phyloP scores from a whole-genome alignment of 83 land plant genomes.

The Picea abies region DNA sequence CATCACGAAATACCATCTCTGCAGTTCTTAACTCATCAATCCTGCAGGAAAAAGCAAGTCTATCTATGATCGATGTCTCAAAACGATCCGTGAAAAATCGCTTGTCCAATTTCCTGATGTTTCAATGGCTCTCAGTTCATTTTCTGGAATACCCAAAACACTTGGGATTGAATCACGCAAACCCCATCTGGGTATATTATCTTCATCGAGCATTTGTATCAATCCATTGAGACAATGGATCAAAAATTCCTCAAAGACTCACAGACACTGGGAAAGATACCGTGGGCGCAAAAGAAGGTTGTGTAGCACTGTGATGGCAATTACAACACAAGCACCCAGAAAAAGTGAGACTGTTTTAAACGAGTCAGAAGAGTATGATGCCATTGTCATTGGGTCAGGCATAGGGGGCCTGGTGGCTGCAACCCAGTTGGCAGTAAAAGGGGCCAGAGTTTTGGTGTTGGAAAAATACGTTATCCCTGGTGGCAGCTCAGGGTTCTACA shows the following conservation, averaged over 20 bases:
- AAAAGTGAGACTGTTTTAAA: background rate
- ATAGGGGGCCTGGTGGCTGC: conserved; percentile 98
- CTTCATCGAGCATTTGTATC: background rate
- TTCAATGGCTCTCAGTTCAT: background rate
- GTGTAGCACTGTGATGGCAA: conserved; percentile 4
- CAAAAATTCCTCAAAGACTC: background rate
- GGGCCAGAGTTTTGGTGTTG: conserved; percentile 85
- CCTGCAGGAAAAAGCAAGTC: no score
- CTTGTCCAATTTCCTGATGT: no score
- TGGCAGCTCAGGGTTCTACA: conserved; percentile 90
- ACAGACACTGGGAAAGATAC: background rate
- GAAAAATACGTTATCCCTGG: conserved; percentile 98
- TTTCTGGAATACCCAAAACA: background rate
- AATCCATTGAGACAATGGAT: background rate
- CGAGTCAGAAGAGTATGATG: conserved; percentile 56
- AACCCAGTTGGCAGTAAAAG: conserved; percentile 91
- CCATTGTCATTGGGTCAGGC: conserved; percentile 94
- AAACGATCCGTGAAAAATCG: no score
- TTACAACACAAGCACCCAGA: background rate
- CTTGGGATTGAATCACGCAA: background rate
- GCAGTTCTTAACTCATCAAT: no score
- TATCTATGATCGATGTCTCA: no score
- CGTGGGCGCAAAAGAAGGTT: conserved; percentile 7
- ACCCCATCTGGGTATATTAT: background rate
- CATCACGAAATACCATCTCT: no score